Evolutionary conservation across 495 filamentous ascomycete species (phyloP).

Genomic region (Cercophora scortea): DNA sequence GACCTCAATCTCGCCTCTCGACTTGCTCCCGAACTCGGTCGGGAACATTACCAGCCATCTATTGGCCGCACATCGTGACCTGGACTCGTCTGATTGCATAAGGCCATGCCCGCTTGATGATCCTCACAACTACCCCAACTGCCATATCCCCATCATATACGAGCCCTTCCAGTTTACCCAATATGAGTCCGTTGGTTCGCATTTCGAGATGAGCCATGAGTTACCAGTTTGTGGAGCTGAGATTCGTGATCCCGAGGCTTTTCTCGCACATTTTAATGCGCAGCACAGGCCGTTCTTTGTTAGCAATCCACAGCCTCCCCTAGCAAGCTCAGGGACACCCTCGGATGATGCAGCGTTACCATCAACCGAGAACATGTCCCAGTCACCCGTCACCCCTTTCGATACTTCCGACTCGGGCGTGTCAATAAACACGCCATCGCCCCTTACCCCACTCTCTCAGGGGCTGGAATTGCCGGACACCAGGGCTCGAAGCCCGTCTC

Average conservation of each 20-base stretch:
- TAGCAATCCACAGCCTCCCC: background rate
- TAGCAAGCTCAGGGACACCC: background rate
- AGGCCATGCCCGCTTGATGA: conserved; percentile 23
- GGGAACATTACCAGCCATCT: conserved; percentile 22
- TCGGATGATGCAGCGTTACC: conserved; percentile 1
- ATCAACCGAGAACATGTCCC: conserved; percentile 15
- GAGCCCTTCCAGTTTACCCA: conserved; percentile 11
- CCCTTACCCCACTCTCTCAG: conserved; percentile 18
- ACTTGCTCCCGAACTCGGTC: conserved; percentile 6
- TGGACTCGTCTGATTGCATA: conserved; percentile 14
- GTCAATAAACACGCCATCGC: conserved; percentile 19
- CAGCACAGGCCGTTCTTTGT: conserved; percentile 17
- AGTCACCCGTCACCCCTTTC: conserved; percentile 15
- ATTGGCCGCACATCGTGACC: conserved; percentile 15
- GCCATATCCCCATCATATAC: conserved; percentile 16
- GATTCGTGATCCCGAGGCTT: conserved; percentile 18
- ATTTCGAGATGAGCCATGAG: conserved; percentile 7
- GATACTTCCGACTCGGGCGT: conserved; percentile 20
- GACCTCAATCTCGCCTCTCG: conserved; percentile 6
- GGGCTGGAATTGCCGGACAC: conserved; percentile 15
- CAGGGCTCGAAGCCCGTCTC: conserved; percentile 5
- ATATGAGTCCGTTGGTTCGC: conserved; percentile 6
- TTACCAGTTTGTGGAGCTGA: conserved; percentile 24
- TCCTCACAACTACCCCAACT: conserved; percentile 17
- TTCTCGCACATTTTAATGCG: conserved; percentile 23